A percentile compares a stretch with the other conserved stretches of the same genome.
These are phyloP conservation scores for Ramularia endophylla DNA, from an alignment of 2,329 filamentous ascomycete species.

Conservation along the genomic window DNA sequence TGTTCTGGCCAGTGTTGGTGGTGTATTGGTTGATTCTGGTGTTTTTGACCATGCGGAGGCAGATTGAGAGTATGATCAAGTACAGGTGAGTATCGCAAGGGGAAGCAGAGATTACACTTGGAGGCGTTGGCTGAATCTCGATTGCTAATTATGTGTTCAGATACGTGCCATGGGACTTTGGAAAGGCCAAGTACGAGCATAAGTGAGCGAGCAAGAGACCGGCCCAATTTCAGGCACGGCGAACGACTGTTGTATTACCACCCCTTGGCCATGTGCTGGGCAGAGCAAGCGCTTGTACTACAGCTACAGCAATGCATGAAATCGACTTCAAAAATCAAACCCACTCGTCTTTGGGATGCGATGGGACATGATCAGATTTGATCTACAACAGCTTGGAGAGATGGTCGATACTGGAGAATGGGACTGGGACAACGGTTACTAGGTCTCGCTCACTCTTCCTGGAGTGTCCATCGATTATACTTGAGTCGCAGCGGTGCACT, in stretches of 20 bases:
- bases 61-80: slow-evolving; percentile 99
- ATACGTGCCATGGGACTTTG: slow-evolving; percentile 37
- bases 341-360: too few relatives aligned
- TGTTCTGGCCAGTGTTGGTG: slow-evolving; percentile 98
- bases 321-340: too few relatives aligned
- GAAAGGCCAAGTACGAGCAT: slow-evolving; percentile 33
- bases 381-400: too few relatives aligned
- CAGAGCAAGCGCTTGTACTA: background rate
- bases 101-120: background rate
- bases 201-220: slow-evolving; percentile 20
- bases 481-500: too few relatives aligned
- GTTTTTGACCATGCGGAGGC: slow-evolving; percentile 93
- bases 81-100: slow-evolving; percentile 67
- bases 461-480: too few relatives aligned
- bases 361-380: too few relatives aligned
- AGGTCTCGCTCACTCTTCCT: too few relatives aligned
- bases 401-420: too few relatives aligned
- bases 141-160: slow-evolving; percentile 21
- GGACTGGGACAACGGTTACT: too few relatives aligned
- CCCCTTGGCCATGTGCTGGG: too few relatives aligned
- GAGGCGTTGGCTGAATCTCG: background rate
- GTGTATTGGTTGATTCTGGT: slow-evolving; percentile 99
- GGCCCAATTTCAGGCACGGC: too few relatives aligned
- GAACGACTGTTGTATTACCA: too few relatives aligned
- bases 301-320: slow-evolving; percentile 1